Conservation (phyloP, 257 asterid species). For the Nicotiana knightiana region DNA sequence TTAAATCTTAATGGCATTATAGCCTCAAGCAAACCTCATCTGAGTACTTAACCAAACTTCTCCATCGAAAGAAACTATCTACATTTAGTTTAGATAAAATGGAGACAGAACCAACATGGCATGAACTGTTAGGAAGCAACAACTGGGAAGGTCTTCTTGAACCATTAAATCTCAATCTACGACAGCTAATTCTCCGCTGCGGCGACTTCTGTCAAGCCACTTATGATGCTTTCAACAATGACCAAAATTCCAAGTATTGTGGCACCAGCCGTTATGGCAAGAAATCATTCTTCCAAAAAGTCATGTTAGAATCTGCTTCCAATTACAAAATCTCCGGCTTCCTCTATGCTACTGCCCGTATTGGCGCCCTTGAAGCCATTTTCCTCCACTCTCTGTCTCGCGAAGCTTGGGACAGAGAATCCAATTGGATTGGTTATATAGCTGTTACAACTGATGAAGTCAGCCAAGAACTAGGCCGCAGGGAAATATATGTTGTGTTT, state of each 20-base stretch:
- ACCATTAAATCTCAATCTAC: constrained; percentile 61
- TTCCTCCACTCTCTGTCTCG: constrained; percentile 59
- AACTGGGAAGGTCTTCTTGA: constrained; percentile 65
- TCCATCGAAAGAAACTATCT: not conserved
- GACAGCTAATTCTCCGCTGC: constrained; percentile 63
- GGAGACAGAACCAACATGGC: constrained; percentile 40
- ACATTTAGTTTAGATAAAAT: not conserved
- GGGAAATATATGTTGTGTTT: constrained; percentile 67
- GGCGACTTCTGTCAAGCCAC: constrained; percentile 91
- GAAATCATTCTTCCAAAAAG: constrained; percentile 55
- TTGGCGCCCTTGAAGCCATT: constrained; percentile 37
- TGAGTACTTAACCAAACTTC: not conserved
- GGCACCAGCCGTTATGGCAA: constrained; percentile 85
- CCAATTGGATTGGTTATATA: constrained; percentile 85
- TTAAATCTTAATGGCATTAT: not conserved
- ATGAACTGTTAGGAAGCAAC: constrained; percentile 55
- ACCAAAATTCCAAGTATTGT: constrained; percentile 65
- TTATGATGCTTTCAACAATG: constrained; percentile 88
- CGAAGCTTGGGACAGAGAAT: constrained; percentile 78
- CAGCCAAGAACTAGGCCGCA: constrained; percentile 49
- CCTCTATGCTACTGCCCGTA: constrained; percentile 73
- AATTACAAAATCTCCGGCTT: constrained; percentile 44
- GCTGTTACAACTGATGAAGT: constrained; percentile 52
- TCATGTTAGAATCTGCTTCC: constrained; percentile 45
- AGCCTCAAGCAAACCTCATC: not conserved